Percentiles rank a stretch among this genome's conserved stretches.
These are phyloP conservation scores for Eugenia klotzschiana DNA, from an alignment of 441 rosid species.

Conservation along the genomic window DNA sequence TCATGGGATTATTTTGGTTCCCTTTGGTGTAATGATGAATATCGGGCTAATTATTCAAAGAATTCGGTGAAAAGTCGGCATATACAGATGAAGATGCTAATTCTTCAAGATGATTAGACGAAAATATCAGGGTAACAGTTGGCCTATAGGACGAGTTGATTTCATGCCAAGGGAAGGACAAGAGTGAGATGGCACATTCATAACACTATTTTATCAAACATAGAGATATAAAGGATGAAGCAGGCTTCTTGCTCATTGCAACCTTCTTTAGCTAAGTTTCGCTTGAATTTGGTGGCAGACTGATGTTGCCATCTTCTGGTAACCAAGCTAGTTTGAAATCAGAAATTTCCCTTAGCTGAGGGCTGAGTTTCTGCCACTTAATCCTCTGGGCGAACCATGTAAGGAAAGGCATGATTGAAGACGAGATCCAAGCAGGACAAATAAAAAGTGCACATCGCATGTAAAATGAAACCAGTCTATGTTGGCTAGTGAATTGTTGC, in stretches of 20 bases:
- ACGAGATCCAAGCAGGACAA: neutral
- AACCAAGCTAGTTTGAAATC: neutral
- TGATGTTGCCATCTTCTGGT: neutral
- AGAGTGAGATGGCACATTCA: neutral
- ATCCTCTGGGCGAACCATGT: neutral
- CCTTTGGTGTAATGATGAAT: neutral
- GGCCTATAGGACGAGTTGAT: neutral
- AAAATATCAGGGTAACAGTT: neutral
- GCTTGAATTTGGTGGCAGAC: neutral
- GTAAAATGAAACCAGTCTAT: neutral
- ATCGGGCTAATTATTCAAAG: neutral
- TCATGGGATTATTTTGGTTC: neutral
- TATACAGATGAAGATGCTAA: too few relatives aligned
- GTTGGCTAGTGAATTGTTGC: neutral
- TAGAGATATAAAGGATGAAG: neutral
- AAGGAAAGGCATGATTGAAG: neutral
- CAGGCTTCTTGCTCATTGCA: neutral
- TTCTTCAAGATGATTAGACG: neutral
- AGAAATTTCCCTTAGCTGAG: neutral
- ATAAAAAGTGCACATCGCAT: neutral
- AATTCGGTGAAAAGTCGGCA: neutral
- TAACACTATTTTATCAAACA: neutral
- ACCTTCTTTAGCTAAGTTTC: neutral
- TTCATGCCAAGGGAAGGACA: neutral
- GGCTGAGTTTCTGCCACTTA: neutral